These are phyloP conservation scores for Spathaspora sp. DNA, from an alignment of 805 yeast species.

Conservation along the genomic window DNA sequence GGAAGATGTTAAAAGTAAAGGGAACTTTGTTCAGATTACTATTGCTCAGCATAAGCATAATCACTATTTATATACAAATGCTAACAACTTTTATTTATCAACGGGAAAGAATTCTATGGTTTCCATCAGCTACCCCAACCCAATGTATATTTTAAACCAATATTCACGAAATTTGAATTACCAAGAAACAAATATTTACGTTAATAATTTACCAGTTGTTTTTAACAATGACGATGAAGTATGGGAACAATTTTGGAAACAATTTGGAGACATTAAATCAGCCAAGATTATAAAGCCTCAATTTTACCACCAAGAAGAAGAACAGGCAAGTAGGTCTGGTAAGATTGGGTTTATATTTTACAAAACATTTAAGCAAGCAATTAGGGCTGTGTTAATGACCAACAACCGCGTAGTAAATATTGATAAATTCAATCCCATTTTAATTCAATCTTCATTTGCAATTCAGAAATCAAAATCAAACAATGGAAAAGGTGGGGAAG, in stretches of 20 bases:
- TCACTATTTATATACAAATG: constrained; percentile 17
- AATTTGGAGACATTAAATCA: constrained; percentile 36
- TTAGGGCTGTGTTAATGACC: constrained; percentile 54
- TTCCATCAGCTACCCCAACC: constrained; percentile 8
- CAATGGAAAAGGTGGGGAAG: neutral
- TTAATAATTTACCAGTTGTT: constrained; percentile 55
- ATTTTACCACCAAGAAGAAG: constrained; percentile 18
- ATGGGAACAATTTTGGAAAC: constrained; percentile 38
- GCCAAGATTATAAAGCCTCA: constrained; percentile 43
- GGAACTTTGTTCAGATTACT: constrained; percentile 16
- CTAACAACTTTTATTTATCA: constrained; percentile 6
- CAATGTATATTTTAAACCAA: constrained; percentile 9
- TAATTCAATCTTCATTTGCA: constrained; percentile 39
- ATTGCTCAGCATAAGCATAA: constrained; percentile 38
- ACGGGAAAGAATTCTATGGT: neutral
- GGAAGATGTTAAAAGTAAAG: neutral
- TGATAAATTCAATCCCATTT: constrained; percentile 17
- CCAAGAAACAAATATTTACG: constrained; percentile 73
- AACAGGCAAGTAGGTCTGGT: constrained; percentile 11
- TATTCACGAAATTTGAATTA: constrained; percentile 26
- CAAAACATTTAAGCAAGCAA: constrained; percentile 54
- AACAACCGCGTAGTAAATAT: constrained; percentile 31
- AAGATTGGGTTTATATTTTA: constrained; percentile 64
- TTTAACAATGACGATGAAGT: constrained; percentile 51
- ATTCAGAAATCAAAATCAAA: constrained; percentile 24